Conservation (phyloP, 208 protist species). For the Trichomonas tenax region DNA sequence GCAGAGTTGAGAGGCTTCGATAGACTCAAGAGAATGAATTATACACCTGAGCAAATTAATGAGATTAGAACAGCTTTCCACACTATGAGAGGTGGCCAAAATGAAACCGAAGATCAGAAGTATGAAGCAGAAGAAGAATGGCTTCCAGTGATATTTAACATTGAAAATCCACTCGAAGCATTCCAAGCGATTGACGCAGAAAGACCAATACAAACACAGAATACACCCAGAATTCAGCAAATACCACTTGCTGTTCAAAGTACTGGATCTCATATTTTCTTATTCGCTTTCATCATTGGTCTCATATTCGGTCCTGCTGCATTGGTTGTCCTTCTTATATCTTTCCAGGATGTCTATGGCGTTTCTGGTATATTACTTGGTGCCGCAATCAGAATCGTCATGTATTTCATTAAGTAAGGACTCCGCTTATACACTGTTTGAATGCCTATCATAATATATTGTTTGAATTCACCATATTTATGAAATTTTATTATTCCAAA, state of each 20-base stretch:
- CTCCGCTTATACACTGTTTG: too few relatives aligned
- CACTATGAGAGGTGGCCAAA: background rate
- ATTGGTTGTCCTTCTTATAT: background rate
- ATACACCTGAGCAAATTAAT: background rate
- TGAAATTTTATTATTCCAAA: too few relatives aligned
- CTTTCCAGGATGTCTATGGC: background rate
- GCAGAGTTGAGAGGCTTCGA: background rate
- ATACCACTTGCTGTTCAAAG: too few relatives aligned
- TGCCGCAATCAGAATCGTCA: background rate
- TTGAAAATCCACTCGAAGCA: background rate
- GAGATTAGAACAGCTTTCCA: background rate
- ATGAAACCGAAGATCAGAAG: background rate
- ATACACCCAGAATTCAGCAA: background rate
- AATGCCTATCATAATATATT: too few relatives aligned
- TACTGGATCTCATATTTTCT: background rate
- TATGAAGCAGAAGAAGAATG: slow-evolving; percentile 12
- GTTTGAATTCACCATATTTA: too few relatives aligned
- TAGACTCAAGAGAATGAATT: background rate
- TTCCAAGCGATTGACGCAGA: background rate
- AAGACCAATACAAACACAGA: background rate
- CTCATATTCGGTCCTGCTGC: background rate
- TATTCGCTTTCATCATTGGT: background rate
- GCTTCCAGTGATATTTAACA: background rate
- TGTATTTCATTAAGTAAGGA: background rate
- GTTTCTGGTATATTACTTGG: background rate